phyloP scores from a whole-genome alignment of 2,329 filamentous ascomycete species.

The Drechmeria coniospora region DNA sequence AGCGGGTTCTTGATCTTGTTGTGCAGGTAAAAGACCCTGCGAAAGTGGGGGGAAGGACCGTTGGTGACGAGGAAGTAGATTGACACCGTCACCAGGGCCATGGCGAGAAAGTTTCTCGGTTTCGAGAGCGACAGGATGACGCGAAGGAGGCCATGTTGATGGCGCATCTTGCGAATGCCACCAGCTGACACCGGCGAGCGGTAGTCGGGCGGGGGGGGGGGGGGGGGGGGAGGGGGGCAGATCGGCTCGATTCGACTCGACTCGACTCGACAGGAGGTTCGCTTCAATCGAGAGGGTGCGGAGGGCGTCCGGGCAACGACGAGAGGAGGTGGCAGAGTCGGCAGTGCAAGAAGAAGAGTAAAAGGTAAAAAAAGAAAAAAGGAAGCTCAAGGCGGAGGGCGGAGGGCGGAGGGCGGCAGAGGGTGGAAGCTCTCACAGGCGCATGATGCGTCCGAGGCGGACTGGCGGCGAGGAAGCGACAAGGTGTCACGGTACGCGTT shows the following conservation, averaged over 20 bases:
- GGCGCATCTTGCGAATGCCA: slow-evolving; percentile 18
- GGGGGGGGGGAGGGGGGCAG: too few species aligned
- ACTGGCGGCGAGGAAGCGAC: neutral
- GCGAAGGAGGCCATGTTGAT: slow-evolving; percentile 13
- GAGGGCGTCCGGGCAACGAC: neutral
- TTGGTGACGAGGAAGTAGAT: slow-evolving; percentile 29
- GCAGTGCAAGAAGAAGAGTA: neutral
- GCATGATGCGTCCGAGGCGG: neutral
- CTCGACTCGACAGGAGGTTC: too few species aligned
- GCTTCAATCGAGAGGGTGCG: too few species aligned
- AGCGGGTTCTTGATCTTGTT: too few species aligned
- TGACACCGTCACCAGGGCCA: slow-evolving; percentile 22
- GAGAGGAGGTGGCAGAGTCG: too few species aligned
- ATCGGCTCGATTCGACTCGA: too few species aligned
- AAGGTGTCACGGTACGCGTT: neutral
- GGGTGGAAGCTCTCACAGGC: neutral
- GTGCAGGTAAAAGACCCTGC: slow-evolving; percentile 17
- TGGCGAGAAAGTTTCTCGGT: slow-evolving; percentile 25
- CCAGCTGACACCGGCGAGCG: too few species aligned
- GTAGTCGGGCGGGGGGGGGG: too few species aligned
- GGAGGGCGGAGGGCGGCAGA: neutral
- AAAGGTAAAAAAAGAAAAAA: too few species aligned
- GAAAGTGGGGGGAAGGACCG: slow-evolving; percentile 16
- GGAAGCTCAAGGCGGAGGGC: too few species aligned
- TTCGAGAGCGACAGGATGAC: slow-evolving; percentile 19